Evolutionary conservation across 2,329 filamentous ascomycete genomes (phyloP).

Genomic region (Xylaria digitata): DNA sequence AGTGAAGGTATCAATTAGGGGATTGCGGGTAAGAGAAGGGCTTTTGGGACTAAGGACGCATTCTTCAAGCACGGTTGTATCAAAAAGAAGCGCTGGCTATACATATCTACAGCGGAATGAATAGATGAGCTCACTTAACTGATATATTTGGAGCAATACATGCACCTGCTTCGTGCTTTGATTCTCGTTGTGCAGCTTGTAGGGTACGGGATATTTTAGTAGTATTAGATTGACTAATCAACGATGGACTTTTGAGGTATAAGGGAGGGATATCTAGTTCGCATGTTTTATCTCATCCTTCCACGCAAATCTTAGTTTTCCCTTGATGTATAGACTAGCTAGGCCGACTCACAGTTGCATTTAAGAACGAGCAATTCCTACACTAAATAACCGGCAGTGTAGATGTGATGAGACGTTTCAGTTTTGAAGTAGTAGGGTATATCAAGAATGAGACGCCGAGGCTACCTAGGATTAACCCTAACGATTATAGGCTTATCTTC

Average conservation of each 20-base stretch:
- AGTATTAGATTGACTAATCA: neutral
- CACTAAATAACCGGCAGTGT: no score
- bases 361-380: neutral
- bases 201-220: no score
- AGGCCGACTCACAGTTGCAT: neutral
- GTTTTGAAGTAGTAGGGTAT: neutral
- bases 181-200: neutral
- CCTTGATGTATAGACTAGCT: no score
- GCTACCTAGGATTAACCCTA: neutral
- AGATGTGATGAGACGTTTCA: neutral
- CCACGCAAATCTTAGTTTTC: no score
- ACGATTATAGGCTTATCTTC: neutral
- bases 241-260: no score
- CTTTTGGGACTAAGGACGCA: neutral
- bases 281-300: no score
- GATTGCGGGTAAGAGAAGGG: neutral
- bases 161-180: neutral
- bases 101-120: neutral
- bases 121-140: neutral
- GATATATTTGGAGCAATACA: neutral
- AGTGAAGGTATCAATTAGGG: neutral
- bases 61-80: conserved; percentile 1
- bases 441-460: neutral
- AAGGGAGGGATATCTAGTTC: no score
- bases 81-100: neutral